Evolutionary conservation across 1,139 yeast species (phyloP).

Genomic region (Eremothecium gossypii): DNA sequence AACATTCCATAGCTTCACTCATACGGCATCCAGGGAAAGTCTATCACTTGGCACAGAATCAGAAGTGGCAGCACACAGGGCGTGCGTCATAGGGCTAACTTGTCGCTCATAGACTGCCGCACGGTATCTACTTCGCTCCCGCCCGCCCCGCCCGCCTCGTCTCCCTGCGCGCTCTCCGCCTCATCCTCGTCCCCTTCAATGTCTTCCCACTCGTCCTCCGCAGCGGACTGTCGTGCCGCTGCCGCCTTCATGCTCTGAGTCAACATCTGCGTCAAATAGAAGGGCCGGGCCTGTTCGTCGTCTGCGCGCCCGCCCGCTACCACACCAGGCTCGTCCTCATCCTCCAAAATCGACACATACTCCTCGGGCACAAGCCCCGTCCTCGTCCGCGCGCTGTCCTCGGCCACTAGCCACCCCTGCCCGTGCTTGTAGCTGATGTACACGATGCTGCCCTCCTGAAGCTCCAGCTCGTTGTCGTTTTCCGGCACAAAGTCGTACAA

Average conservation of each 20-base stretch:
- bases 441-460: constrained; percentile 72
- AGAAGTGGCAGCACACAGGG: no score
- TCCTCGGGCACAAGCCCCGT: constrained; percentile 96
- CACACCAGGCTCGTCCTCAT: constrained; percentile 17
- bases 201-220: constrained; percentile 35
- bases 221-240: constrained; percentile 9
- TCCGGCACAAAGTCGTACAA: constrained; percentile 86
- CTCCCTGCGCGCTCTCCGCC: background rate
- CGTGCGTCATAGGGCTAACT: background rate
- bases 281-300: constrained; percentile 26
- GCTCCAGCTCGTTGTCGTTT: constrained; percentile 80
- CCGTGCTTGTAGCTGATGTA: constrained; percentile 90
- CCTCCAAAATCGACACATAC: constrained; percentile 55
- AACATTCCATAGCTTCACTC: no score
- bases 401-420: constrained; percentile 96
- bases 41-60: no score
- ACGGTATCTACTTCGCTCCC: background rate
- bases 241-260: constrained; percentile 18
- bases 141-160: background rate
- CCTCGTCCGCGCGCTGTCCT: constrained; percentile 23
- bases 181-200: constrained; percentile 18
- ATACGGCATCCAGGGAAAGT: no score
- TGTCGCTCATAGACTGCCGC: background rate
- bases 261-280: constrained; percentile 26
- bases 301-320: constrained; percentile 13